Base-by-base conservation (phyloP, 345 rosid species). In the Brassica carinata region DNA sequence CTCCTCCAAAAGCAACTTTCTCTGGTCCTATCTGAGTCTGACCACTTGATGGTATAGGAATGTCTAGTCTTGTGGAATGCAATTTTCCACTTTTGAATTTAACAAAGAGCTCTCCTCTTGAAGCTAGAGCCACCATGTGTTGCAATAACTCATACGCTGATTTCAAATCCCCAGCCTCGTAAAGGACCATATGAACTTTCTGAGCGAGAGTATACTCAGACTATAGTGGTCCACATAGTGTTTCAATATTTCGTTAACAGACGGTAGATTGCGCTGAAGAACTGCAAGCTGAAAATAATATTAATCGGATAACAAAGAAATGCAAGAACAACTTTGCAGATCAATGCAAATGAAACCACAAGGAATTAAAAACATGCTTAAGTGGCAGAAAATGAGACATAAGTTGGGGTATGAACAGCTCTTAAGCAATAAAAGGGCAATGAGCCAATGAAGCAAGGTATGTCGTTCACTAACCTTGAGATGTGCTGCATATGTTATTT, bases 201-300 rank as follows among this genome's bases (percentile, higher is more conserved):
- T 84, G 80, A 93, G 82, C 18, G 85, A 66, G 40, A 72, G 19
- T 67, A 89, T 69, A 74, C 80, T 85, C 71, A 86, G 86, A 64
- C 84, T 88, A 81, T 89, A 91, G 84, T 85, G 85, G 83, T 87
- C 84, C 33, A 77, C 73, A 80, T 89, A 93, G 77, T 87, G 89
- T 78, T 86, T 84, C 96, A 91, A 87, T 45, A 95, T 87, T 19
- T 85, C 89, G 75, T 81, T 87, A 15, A 85, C 92, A 26, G 87
- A 89, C 55, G 86, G 77, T 58, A 83, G 83, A 81, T 87, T 88
- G 80, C 86, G 72, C 88, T 88, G 92, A 82, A 78, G 80, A 79
- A 89, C 94, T 80, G 99, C 98, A 82, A 95, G 87, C 98, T 95
- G 89, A 76, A 87, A 80, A 79, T 9, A 45, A 66, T 36, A 65